Evolutionary conservation across 2,329 filamentous ascomycete species (phyloP), one percentile per base, ranked within the genome.

Genomic region (Aureobasidium vineae): DNA sequence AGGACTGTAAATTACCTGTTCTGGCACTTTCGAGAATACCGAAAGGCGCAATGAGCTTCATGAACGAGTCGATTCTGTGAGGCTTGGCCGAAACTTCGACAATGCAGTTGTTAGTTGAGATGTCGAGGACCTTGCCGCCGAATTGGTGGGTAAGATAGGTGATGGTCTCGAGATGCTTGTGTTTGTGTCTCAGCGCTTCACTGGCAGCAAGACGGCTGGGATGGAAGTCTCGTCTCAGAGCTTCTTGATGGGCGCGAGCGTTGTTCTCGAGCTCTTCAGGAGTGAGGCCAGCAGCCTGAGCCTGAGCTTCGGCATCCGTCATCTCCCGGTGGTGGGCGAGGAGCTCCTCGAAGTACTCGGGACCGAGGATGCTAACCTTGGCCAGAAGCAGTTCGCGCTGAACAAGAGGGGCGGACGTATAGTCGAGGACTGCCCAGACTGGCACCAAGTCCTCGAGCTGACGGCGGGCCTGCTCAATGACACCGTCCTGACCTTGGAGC

Each of bases 101-200:
- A 78, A 98, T 98, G 80, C 95, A 98, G 81, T 96, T 98, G 80
- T 91, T 97, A 63, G 91, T 97, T 83, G 92, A 97, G 73, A 99
- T 98, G 79, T 99, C 95, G 73, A 99, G 80, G 31, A 99, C 91
- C 82, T 99, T 99, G 70, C 95, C 95, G 66, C 93, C 93, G 74
- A 99, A 99, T 75, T 99, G 95, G 81, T 99, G 95, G 21, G 94
- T 89, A 76, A 99, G 88, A 79, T 96, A 95, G 66, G 95, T 99
- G 75, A 99, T 97, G 66, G 90, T 92, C 82, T 94, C 91, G 72
- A 99, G 80, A 83, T 99, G 95, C 82, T 98, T 92, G 77, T 98
- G 93, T 84, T 99, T 99, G 80, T 97, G 91, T 75, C 95, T 87
- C 74, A 99, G 82, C 19, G 94, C 95, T 81, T 99, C 89, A 74